Conservation (phyloP, 208 protist genomes). For the Acanthamoeba castellanii region DNA sequence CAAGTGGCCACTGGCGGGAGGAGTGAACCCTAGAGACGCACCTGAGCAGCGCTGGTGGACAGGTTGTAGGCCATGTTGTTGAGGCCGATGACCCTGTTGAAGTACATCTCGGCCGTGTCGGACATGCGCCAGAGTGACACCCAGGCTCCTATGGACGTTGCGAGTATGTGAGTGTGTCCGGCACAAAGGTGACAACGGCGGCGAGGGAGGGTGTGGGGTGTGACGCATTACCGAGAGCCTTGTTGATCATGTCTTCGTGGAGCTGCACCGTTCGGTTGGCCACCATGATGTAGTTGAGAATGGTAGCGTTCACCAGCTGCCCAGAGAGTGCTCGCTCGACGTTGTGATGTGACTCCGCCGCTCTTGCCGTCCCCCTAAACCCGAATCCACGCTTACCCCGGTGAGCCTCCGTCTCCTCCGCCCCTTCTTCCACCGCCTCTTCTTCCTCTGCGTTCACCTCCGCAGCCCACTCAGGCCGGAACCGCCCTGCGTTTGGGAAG, state of each 20-base stretch:
- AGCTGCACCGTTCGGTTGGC: neutral
- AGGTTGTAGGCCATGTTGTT: slow-evolving; percentile 9
- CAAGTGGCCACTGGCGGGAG: too few species aligned
- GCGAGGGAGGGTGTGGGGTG: too few species aligned
- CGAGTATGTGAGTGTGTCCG: neutral
- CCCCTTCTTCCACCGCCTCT: too few species aligned
- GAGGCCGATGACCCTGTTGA: neutral
- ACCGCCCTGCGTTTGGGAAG: too few species aligned
- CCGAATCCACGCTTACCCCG: too few species aligned
- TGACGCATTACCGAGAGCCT: neutral
- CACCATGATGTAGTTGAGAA: neutral
- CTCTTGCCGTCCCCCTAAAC: too few species aligned
- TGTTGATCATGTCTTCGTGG: neutral
- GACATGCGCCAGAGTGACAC: neutral
- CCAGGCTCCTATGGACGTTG: neutral
- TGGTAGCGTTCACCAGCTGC: too few species aligned
- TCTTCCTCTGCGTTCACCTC: too few species aligned
- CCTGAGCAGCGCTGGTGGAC: neutral
- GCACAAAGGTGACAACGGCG: neutral
- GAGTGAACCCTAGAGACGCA: neutral
- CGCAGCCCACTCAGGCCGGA: too few species aligned
- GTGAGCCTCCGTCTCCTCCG: too few species aligned
- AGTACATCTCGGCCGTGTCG: neutral
- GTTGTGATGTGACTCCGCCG: too few species aligned
- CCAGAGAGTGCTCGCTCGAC: too few species aligned